phyloP scores from a whole-genome alignment of 495 filamentous ascomycete genomes.

The Penicillium macrosclerotiorum region DNA sequence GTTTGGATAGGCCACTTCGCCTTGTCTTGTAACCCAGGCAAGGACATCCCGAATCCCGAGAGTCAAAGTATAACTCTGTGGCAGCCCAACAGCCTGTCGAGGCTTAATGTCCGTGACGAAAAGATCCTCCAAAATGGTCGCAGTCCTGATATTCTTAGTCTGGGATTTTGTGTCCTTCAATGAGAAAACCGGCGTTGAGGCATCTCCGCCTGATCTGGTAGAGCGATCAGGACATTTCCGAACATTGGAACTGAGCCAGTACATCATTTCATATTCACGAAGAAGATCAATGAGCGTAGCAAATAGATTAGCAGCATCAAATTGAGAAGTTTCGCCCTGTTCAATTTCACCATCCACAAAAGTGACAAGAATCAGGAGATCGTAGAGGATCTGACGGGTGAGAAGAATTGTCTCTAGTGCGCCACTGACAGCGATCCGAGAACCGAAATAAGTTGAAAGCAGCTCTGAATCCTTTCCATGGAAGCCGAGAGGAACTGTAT shows the following conservation, averaged over 20 bases:
- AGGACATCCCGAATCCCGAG: slow-evolving; percentile 49
- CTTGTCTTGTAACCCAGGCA: slow-evolving; percentile 47
- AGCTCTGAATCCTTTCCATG: slow-evolving; percentile 47
- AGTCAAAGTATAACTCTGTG: slow-evolving; percentile 48
- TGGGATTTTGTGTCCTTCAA: slow-evolving; percentile 27
- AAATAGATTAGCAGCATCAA: slow-evolving; percentile 69
- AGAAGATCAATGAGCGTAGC: slow-evolving; percentile 63
- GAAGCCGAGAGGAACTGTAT: slow-evolving; percentile 38
- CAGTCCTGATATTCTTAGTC: slow-evolving; percentile 25
- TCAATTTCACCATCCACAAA: slow-evolving; percentile 80
- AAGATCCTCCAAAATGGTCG: slow-evolving; percentile 49
- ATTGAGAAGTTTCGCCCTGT: slow-evolving; percentile 59
- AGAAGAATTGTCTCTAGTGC: slow-evolving; percentile 75
- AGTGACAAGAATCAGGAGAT: slow-evolving; percentile 77
- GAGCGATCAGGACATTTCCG: slow-evolving; percentile 30
- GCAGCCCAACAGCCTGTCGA: slow-evolving; percentile 36
- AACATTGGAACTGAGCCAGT: slow-evolving; percentile 70
- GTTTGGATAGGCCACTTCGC: slow-evolving; percentile 43
- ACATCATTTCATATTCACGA: slow-evolving; percentile 71
- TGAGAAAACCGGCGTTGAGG: slow-evolving; percentile 21
- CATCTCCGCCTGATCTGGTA: slow-evolving; percentile 16
- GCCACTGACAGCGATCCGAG: slow-evolving; percentile 66
- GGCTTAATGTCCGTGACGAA: slow-evolving; percentile 49
- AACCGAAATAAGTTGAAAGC: slow-evolving; percentile 64
- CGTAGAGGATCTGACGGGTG: slow-evolving; percentile 64